Conservation (phyloP, 805 yeast genomes). For the Yamadazyma sp. region DNA sequence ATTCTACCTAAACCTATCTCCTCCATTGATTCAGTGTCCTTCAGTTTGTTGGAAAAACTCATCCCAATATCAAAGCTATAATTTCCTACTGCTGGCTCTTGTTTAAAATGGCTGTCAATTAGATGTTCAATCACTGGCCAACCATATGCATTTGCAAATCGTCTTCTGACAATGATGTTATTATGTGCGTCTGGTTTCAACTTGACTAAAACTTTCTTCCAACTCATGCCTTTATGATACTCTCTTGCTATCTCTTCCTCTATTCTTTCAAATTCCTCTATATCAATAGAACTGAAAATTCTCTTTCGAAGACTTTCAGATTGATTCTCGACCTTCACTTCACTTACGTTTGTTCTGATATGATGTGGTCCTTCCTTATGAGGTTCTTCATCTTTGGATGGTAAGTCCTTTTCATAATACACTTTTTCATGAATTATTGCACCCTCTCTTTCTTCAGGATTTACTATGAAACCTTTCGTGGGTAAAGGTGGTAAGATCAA, state of each 20-base stretch:
- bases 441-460: slow-evolving; percentile 63
- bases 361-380: neutral
- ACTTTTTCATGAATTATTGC: slow-evolving; percentile 80
- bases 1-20: slow-evolving; percentile 25
- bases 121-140: slow-evolving; percentile 90
- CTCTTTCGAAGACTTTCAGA: slow-evolving; percentile 13
- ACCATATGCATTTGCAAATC: slow-evolving; percentile 91
- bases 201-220: slow-evolving; percentile 89
- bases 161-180: slow-evolving; percentile 82
- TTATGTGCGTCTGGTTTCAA: slow-evolving; percentile 94
- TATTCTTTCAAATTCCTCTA: slow-evolving; percentile 39
- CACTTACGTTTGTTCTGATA: neutral
- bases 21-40: slow-evolving; percentile 21
- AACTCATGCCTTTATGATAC: slow-evolving; percentile 79
- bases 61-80: slow-evolving; percentile 1
- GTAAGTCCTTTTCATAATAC: slow-evolving; percentile 37
- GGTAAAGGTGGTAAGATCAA: slow-evolving; percentile 83
- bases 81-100: slow-evolving; percentile 13
- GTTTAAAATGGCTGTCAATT: slow-evolving; percentile 60
- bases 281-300: slow-evolving; percentile 23
- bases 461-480: slow-evolving; percentile 56
- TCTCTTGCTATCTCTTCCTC: slow-evolving; percentile 85
- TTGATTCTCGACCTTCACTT: slow-evolving; percentile 4
- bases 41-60: slow-evolving; percentile 4
- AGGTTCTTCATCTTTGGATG: slow-evolving; percentile 4